phyloP scores from a whole-genome alignment of 192 early-diverging fungal species.

The Coemansia sp. region DNA sequence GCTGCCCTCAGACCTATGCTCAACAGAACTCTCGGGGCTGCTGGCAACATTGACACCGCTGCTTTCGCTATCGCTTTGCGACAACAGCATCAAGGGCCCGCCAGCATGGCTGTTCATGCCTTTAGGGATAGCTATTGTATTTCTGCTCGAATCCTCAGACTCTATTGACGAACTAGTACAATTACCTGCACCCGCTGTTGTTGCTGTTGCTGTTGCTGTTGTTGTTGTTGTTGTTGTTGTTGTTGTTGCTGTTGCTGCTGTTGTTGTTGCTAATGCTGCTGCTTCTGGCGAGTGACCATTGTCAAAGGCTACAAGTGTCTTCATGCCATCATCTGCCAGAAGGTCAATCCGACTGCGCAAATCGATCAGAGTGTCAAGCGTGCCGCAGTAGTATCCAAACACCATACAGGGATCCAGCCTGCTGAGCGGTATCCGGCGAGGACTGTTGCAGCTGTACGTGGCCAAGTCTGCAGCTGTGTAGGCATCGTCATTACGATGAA shows the following conservation, averaged over 20 bases:
- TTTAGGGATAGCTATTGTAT: not conserved
- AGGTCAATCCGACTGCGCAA: slow-evolving; percentile 46
- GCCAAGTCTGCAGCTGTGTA: slow-evolving; percentile 61
- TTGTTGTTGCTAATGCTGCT: not conserved
- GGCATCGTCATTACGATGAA: slow-evolving; percentile 12
- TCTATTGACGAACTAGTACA: not conserved
- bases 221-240: not conserved
- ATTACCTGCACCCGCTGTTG: not conserved
- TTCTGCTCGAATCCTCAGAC: not conserved
- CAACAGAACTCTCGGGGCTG: not conserved
- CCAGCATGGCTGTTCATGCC: not conserved
- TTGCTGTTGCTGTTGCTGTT: not conserved
- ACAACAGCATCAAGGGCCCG: slow-evolving; percentile 11
- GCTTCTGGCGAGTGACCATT: slow-evolving; percentile 34
- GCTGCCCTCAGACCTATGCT: slow-evolving; percentile 12
- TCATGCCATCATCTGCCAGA: slow-evolving; percentile 44
- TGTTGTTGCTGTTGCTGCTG: not conserved
- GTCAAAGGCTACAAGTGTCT: slow-evolving; percentile 41
- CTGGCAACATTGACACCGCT: slow-evolving; percentile 6
- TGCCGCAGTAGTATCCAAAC: slow-evolving; percentile 75
- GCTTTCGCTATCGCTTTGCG: slow-evolving; percentile 14
- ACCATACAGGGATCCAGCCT: slow-evolving; percentile 93
- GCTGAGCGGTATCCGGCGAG: slow-evolving; percentile 72
- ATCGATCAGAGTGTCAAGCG: slow-evolving; percentile 37
- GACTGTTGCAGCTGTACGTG: slow-evolving; percentile 80